Evolutionary conservation across 192 early-diverging fungal genomes (phyloP), one percentile per base, ranked within the genome.

Genomic region (Rhizophagus clarus): DNA sequence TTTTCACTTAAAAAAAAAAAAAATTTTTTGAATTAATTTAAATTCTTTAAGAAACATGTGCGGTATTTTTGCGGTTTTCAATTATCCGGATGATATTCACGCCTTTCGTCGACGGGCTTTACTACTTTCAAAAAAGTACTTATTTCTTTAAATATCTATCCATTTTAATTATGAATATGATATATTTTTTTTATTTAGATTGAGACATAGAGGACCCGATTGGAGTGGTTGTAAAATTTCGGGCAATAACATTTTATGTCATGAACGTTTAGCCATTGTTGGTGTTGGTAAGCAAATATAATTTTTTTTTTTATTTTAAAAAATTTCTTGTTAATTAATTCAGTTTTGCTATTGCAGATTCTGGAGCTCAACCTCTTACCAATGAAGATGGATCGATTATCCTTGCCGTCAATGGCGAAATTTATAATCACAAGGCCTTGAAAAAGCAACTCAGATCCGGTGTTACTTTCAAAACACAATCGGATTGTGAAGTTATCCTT

Each of bases 151-250:
- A 22, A 68, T 26, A 28, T 22, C 37, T n/a, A 24, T 28, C 12
- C 1, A 68, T 15, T 40, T 63, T 10, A n/a, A 24, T 24, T 12
- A 28, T 45, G 34, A 37, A 64, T 68, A 22, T 22, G 29, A 37
- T n/a, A 20, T 49, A 32, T 40, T 6, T 49, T 31, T 20, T 8
- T 62, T 9, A n/a, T 72, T 69, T 73, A 95, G 95, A 83, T 85
- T 99, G 64, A 92, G 98, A 81, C 98, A 99, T 83, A 95, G 98
- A 85, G 98, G 98, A 56, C 98, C 98, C n/a, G 97, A 99, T 85
- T 99, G 98, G 98, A 94, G 91, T 79, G 98, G 98, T 45, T 94
- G 95, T 88, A 89, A 88, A 40, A 86, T 94, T 49, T 84, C 87
- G 32, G 94, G 91, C 72, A 94, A 96, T 89, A 91, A 92, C 88